Conservation (phyloP, 2,329 filamentous ascomycete genomes). For the Ilyonectria destructans region DNA sequence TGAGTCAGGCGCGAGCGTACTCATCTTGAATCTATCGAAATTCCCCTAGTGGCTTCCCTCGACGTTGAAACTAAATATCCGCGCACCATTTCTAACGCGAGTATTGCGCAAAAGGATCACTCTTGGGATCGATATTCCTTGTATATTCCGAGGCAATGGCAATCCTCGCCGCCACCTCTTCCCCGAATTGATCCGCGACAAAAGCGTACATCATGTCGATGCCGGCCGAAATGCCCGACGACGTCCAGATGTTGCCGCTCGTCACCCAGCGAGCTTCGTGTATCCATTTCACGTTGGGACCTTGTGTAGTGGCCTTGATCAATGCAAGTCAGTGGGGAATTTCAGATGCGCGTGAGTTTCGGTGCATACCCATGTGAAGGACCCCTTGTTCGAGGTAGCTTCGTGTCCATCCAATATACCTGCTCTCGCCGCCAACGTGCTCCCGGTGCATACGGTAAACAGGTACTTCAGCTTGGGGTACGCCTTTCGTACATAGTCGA, state of each 20-base stretch:
- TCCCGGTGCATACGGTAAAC: constrained; percentile 76
- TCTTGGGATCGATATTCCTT: constrained; percentile 64
- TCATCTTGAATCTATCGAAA: background rate
- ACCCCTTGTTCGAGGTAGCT: constrained; percentile 75
- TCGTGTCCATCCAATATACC: constrained; percentile 70
- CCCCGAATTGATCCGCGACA: constrained; percentile 61
- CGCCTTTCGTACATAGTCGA: constrained; percentile 60
- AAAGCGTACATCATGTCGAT: constrained; percentile 59
- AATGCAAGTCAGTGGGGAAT: constrained; percentile 1
- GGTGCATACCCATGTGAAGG: constrained; percentile 56
- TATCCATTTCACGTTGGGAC: constrained; percentile 69
- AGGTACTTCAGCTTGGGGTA: constrained; percentile 66
- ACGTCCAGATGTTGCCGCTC: constrained; percentile 75
- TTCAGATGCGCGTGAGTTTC: background rate
- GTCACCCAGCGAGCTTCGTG: constrained; percentile 72
- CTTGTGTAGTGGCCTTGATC: constrained; percentile 54
- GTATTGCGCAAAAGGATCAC: constrained; percentile 70
- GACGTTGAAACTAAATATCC: background rate
- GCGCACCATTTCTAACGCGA: background rate
- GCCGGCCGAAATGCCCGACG: constrained; percentile 69
- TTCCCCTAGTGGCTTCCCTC: background rate
- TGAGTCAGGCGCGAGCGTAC: background rate
- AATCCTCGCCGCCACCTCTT: constrained; percentile 63
- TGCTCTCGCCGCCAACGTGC: constrained; percentile 67
- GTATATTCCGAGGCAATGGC: constrained; percentile 73